Base-by-base conservation (phyloP, 2,329 filamentous ascomycete species). In the Colletotrichum filicis region DNA sequence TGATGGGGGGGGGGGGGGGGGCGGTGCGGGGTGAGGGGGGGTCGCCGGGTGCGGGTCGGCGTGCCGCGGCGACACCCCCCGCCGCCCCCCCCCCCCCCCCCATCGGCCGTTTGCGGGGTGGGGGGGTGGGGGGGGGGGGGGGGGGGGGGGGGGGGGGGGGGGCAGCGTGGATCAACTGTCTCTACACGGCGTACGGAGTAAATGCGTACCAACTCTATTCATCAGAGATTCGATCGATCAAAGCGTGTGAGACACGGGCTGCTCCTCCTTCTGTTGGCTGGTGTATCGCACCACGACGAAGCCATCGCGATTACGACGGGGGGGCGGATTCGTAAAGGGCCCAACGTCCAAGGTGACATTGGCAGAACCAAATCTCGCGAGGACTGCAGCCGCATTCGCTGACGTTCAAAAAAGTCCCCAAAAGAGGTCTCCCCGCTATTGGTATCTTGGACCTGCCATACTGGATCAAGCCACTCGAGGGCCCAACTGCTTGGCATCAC, bases 271-370 rank as follows among this genome's bases (percentile, higher is more conserved):
- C 59, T 69, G 69, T 53, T 30, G 42, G 65, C 42, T 58, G 22
- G 49, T 9, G 16, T 24, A 32, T 70, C 61, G 56, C 71, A 71
- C 71, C 66, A 61, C 60, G 46, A 61, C 26, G 60, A 66, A 64
- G 46, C 66, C 71, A 70, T 71, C 56, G 60, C 28, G 56, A 71
- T 66, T 26, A 19, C 46, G 53, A 32, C 56, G 28, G 49, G 55
- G 55, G 55, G 42, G 66, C 8, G 55, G 42, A 30, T 32, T 22
- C 6, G 32, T 24, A 14, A 26, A 26, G 32, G 59, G 53, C 59
- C 53, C 66, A 58, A 42, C 58, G 58, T 12, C 28, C 11, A 32
- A 22, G 14, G 32, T 4, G 11, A 60, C 59, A 70, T 70, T 73
- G 66, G 59, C 19, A 42, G n/a, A 32, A 8, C 52, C 24, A 6